phyloP scores from a whole-genome alignment of 441 rosid species.

The Rhodomyrtus psidioides region DNA sequence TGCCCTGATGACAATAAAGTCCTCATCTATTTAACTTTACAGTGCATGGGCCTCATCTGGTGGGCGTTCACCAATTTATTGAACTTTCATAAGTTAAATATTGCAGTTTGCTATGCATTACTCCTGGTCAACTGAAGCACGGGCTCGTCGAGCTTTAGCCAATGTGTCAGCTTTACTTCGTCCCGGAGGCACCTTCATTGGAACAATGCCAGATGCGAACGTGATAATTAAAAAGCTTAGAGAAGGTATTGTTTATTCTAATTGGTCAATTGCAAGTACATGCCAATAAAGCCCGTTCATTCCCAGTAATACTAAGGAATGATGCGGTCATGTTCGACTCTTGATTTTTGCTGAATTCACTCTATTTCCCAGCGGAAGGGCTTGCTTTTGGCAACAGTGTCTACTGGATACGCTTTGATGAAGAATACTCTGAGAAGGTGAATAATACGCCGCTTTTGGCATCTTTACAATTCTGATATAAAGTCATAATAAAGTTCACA shows the following conservation, averaged over 20 bases:
- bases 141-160: constrained; percentile 87
- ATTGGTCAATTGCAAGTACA: background rate
- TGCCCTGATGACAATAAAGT: background rate
- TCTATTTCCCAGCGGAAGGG: constrained; percentile 51
- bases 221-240: constrained; percentile 80
- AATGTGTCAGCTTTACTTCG: constrained; percentile 92
- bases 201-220: constrained; percentile 98
- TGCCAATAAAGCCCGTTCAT: background rate
- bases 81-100: background rate
- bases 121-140: constrained; percentile 93
- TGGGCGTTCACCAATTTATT: background rate
- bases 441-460: background rate
- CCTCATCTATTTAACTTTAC: background rate
- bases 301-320: background rate
- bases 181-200: constrained; percentile 86
- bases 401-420: constrained; percentile 82
- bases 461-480: background rate
- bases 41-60: background rate
- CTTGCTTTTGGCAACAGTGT: constrained; percentile 72
- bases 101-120: constrained; percentile 93
- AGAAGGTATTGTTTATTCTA: constrained; percentile 45
- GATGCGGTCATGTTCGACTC: background rate
- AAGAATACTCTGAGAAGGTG: constrained; percentile 78
- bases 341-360: background rate
- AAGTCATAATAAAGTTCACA: background rate